Percentiles rank a stretch among this genome's conserved stretches.
phyloP scores from a whole-genome alignment of 345 rosid species.

The Eutrema heterophyllum region DNA sequence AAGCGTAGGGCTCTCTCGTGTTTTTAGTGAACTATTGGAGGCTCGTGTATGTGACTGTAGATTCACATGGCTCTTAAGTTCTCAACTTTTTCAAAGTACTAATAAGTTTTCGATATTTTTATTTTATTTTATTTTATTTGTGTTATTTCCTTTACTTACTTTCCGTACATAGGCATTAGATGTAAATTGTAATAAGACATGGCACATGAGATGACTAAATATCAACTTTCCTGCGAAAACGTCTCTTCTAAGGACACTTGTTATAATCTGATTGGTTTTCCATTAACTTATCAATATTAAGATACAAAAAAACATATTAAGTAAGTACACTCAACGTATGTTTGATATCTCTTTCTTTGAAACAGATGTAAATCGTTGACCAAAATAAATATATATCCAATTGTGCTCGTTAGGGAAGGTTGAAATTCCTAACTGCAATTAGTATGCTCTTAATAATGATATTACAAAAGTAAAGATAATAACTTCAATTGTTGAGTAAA shows the following conservation, averaged over 20 bases:
- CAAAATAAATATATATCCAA: neutral
- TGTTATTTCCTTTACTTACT: slow-evolving; percentile 19
- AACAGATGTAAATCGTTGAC: neutral
- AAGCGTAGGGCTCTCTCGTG: slow-evolving; percentile 13
- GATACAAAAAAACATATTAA: neutral
- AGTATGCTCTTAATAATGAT: neutral
- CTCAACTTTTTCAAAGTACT: neutral
- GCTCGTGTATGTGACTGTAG: slow-evolving; percentile 24
- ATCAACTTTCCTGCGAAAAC: slow-evolving; percentile 12
- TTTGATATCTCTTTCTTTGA: neutral
- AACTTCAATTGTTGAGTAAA: neutral
- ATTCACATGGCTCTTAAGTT: slow-evolving; percentile 32
- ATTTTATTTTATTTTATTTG: neutral
- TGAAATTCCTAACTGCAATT: slow-evolving; percentile 1
- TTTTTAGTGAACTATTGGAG: slow-evolving; percentile 17
- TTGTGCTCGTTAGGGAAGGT: slow-evolving; percentile 2
- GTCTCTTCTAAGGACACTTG: neutral
- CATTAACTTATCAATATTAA: neutral
- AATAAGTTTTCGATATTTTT: neutral
- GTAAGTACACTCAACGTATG: neutral
- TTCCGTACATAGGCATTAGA: slow-evolving; percentile 17
- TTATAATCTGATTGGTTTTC: neutral
- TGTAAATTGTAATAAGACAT: slow-evolving; percentile 19
- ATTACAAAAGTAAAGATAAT: neutral
- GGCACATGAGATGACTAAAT: slow-evolving; percentile 6